These are phyloP conservation scores for Candida germanica DNA, from an alignment of 805 yeast species.

Conservation along the genomic window DNA sequence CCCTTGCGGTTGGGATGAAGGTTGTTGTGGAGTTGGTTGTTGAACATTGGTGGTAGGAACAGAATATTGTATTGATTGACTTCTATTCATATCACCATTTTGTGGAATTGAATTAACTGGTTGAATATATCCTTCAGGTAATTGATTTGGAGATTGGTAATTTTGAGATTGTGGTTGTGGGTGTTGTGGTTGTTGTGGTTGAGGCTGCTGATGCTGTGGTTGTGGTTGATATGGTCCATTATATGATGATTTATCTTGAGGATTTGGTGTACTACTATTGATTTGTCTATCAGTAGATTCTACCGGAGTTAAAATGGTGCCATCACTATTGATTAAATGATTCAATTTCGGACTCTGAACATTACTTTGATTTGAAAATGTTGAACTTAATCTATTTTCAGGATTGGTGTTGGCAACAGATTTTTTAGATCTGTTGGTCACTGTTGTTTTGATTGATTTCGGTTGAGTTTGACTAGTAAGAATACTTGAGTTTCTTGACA, in stretches of 20 bases:
- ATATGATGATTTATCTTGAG: no score
- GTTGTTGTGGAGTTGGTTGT: constrained; percentile 9
- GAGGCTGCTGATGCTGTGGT: constrained; percentile 1
- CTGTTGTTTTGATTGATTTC: constrained; percentile 9
- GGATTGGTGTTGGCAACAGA: constrained; percentile 2
- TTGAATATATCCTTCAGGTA: no score
- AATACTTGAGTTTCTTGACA: constrained; percentile 13
- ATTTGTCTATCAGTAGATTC: constrained; percentile 21
- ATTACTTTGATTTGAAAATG: constrained; percentile 28
- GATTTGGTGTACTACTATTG: background rate
- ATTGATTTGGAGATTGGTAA: no score
- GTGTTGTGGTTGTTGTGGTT: constrained; percentile 6
- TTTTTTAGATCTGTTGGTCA: constrained; percentile 7
- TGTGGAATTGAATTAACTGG: background rate
- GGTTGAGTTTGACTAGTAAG: constrained; percentile 7
- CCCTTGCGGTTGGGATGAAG: constrained; percentile 10
- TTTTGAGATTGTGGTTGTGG: background rate
- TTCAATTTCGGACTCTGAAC: constrained; percentile 33
- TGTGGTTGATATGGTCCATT: constrained; percentile 1
- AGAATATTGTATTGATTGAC: background rate
- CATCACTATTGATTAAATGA: constrained; percentile 44
- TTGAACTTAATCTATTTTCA: constrained; percentile 31
- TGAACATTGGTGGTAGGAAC: constrained; percentile 5
- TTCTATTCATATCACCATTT: background rate
- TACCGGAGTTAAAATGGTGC: constrained; percentile 41